Evolutionary conservation across 1,284 basidiomycete genomes (phyloP).

Genomic region (Puccinia coronata): DNA sequence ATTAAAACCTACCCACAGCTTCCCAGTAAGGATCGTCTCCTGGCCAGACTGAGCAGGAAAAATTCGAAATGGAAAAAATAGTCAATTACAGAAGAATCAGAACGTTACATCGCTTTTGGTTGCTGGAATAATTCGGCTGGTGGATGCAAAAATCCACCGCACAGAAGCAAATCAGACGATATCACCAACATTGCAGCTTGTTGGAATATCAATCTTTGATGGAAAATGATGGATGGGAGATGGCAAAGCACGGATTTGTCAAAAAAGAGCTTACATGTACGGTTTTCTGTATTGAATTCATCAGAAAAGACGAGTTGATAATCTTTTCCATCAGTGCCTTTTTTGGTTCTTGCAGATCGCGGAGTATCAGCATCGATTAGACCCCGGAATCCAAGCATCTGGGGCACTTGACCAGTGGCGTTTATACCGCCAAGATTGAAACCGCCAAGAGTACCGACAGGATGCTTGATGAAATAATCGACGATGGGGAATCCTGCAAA

Average conservation of each 20-base stretch:
- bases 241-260: not conserved
- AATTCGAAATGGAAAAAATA: not conserved
- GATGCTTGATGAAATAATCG: slow-evolving; percentile 57
- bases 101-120: not conserved
- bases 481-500: slow-evolving; percentile 61
- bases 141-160: not conserved
- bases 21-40: slow-evolving; percentile 63
- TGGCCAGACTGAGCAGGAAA: slow-evolving; percentile 64
- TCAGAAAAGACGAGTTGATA: slow-evolving; percentile 73
- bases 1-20: slow-evolving; percentile 57
- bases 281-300: slow-evolving; percentile 79
- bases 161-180: not conserved
- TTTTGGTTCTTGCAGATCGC: slow-evolving; percentile 53
- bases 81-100: too few species aligned
- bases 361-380: slow-evolving; percentile 77
- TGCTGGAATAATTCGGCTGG: not conserved
- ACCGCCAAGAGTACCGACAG: slow-evolving; percentile 59
- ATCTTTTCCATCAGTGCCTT: slow-evolving; percentile 54
- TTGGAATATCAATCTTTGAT: not conserved
- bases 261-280: slow-evolving; percentile 63
- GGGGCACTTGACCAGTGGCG: slow-evolving; percentile 70
- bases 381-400: slow-evolving; percentile 67
- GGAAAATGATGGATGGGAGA: not conserved
- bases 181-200: not conserved
- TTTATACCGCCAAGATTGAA: slow-evolving; percentile 77